Evolutionary conservation across 2,329 filamentous ascomycete species (phyloP).

Genomic region (Neocatenulostroma microsporum): DNA sequence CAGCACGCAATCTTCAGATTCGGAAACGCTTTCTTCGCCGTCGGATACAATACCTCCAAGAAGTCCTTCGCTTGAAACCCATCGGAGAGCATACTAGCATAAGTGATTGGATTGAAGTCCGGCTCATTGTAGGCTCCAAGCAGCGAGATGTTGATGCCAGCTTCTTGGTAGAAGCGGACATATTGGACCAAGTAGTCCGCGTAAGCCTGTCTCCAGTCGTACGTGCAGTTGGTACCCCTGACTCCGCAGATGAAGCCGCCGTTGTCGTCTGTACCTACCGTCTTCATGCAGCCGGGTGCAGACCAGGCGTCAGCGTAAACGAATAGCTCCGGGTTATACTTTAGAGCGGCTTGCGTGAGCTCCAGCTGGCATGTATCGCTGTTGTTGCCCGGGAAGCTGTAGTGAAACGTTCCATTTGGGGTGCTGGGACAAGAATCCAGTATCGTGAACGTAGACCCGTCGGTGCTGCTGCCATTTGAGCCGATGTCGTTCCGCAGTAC

Average conservation of each 20-base stretch:
- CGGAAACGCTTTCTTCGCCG: slow-evolving; percentile 17
- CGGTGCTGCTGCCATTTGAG: slow-evolving; percentile 10
- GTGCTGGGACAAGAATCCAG: slow-evolving; percentile 14
- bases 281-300: slow-evolving; percentile 19
- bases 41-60: slow-evolving; percentile 16
- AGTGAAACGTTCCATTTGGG: slow-evolving; percentile 14
- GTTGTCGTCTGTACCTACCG: slow-evolving; percentile 12
- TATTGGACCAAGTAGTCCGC: slow-evolving; percentile 44
- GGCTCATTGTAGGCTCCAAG: slow-evolving; percentile 17
- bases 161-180: slow-evolving; percentile 41
- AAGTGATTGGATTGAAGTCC: slow-evolving; percentile 18
- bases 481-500: slow-evolving; percentile 19
- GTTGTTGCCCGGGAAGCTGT: slow-evolving; percentile 3
- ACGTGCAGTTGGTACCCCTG: slow-evolving; percentile 15
- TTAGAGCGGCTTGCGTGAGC: slow-evolving; percentile 13
- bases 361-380: slow-evolving; percentile 17
- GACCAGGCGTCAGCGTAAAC: slow-evolving; percentile 21
- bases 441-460: no score
- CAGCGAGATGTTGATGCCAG: slow-evolving; percentile 34
- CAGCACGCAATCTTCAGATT: slow-evolving; percentile 15
- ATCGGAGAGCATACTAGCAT: slow-evolving; percentile 18
- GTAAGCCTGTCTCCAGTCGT: slow-evolving; percentile 41
- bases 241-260: slow-evolving; percentile 18
- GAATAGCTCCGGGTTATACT: slow-evolving; percentile 18
- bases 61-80: slow-evolving; percentile 20